phyloP scores from a whole-genome alignment of 495 filamentous ascomycete species.

The Thermothielavioides terrestris region DNA sequence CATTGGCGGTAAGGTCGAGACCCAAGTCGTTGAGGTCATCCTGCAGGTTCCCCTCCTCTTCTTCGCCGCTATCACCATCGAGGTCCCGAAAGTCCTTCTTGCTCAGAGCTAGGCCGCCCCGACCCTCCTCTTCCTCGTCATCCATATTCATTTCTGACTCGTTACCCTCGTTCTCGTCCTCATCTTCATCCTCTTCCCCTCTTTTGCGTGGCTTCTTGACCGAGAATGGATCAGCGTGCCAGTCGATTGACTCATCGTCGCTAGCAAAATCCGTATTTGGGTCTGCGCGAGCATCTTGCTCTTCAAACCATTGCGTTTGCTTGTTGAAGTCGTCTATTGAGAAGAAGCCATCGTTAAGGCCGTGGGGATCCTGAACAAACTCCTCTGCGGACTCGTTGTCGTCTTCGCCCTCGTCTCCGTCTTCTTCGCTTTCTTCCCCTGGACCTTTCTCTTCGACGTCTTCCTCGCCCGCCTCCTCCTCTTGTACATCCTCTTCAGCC shows the following conservation, averaged over 20 bases:
- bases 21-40: slow-evolving; percentile 46
- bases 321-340: slow-evolving; percentile 97
- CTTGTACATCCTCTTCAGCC: slow-evolving; percentile 18
- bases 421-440: slow-evolving; percentile 21
- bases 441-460: slow-evolving; percentile 22
- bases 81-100: slow-evolving; percentile 12
- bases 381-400: slow-evolving; percentile 33
- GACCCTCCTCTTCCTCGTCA: slow-evolving; percentile 29
- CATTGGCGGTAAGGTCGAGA: slow-evolving; percentile 64
- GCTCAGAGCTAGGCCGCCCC: slow-evolving; percentile 27
- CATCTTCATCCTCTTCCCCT: slow-evolving; percentile 5
- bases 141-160: slow-evolving; percentile 16
- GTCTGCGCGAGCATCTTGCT: slow-evolving; percentile 61
- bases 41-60: slow-evolving; percentile 41
- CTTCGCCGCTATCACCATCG: slow-evolving; percentile 54
- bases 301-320: slow-evolving; percentile 76
- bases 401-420: slow-evolving; percentile 23
- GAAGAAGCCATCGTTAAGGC: slow-evolving; percentile 93
- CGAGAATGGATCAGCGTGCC: slow-evolving; percentile 62
- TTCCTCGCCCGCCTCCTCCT: slow-evolving; percentile 18
- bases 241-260: slow-evolving; percentile 81
- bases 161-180: slow-evolving; percentile 4
- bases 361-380: slow-evolving; percentile 43
- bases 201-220: slow-evolving; percentile 12
- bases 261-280: slow-evolving; percentile 49